phyloP scores from a whole-genome alignment of 768 basidiomycete species.

The Phallus indusiatus region DNA sequence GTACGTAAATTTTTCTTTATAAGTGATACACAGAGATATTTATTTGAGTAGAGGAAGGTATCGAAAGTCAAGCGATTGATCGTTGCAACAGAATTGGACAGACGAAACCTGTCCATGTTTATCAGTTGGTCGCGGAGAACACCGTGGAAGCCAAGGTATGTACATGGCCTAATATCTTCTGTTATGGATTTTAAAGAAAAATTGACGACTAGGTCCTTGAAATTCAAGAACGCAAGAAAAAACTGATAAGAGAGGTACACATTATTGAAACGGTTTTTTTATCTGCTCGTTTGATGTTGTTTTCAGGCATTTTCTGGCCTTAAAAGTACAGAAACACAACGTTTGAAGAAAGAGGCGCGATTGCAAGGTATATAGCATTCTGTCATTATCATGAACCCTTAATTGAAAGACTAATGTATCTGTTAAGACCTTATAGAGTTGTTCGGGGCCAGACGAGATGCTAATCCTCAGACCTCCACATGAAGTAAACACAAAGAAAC shows the following conservation, averaged over 20 bases:
- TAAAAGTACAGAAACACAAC: constrained; percentile 62
- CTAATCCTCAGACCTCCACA: not conserved
- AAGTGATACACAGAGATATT: not conserved
- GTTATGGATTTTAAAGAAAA: not conserved
- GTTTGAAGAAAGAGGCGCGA: constrained; percentile 71
- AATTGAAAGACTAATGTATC: not conserved
- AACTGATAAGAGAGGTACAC: constrained; percentile 61
- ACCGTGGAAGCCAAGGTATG: constrained; percentile 77
- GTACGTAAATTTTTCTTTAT: not conserved
- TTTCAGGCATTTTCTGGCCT: constrained; percentile 77
- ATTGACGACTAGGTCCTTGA: constrained; percentile 47
- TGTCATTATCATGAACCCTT: constrained; percentile 1
- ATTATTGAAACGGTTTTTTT: not conserved
- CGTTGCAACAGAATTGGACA: constrained; percentile 82
- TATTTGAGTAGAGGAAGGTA: constrained; percentile 47
- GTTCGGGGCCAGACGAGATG: constrained; percentile 32
- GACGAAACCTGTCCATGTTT: constrained; percentile 73
- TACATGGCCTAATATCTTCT: not conserved
- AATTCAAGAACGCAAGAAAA: constrained; percentile 81
- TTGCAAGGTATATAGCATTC: constrained; percentile 51
- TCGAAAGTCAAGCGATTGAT: constrained; percentile 78
- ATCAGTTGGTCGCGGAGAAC: constrained; percentile 82
- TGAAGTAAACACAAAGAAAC: not conserved
- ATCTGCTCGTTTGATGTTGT: not conserved
- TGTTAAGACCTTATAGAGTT: constrained; percentile 49